Percentiles rank a stretch among this genome's conserved stretches.
Conservation (phyloP, 768 basidiomycete genomes). For the Porpolomopsis calyptriformis region DNA sequence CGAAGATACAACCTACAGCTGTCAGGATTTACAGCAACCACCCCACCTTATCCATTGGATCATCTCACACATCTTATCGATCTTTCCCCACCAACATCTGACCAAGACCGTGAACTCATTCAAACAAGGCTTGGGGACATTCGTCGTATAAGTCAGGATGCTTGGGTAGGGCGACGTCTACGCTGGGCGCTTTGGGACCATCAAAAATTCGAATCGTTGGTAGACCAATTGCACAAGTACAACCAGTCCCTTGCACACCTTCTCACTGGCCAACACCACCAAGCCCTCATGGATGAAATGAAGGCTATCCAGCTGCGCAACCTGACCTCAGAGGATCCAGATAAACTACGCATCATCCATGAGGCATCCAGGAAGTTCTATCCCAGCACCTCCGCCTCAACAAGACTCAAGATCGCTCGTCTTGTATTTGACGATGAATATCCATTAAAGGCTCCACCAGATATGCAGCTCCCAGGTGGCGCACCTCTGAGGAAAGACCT, state of each 20-base stretch:
- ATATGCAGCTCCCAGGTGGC: background rate
- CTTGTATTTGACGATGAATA: background rate
- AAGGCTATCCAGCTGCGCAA: background rate
- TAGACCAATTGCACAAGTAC: background rate
- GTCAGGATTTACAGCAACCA: background rate
- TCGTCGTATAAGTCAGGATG: background rate
- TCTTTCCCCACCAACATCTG: background rate
- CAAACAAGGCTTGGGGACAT: background rate
- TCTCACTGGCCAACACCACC: background rate
- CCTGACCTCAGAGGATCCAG: background rate
- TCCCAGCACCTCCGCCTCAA: background rate
- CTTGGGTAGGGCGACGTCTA: background rate
- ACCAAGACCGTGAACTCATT: background rate
- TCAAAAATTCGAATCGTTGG: background rate
- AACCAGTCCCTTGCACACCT: background rate
- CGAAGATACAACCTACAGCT: background rate
- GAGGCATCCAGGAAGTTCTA: background rate
- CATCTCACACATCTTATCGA: background rate
- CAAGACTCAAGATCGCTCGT: background rate
- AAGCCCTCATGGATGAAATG: background rate
- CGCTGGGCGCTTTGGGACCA: background rate
- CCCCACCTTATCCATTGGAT: background rate
- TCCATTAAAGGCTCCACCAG: background rate
- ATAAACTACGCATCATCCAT: background rate
- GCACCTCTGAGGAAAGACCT: background rate